Evolutionary conservation across 495 filamentous ascomycete species (phyloP).

Genomic region (Neurospora cerealis): DNA sequence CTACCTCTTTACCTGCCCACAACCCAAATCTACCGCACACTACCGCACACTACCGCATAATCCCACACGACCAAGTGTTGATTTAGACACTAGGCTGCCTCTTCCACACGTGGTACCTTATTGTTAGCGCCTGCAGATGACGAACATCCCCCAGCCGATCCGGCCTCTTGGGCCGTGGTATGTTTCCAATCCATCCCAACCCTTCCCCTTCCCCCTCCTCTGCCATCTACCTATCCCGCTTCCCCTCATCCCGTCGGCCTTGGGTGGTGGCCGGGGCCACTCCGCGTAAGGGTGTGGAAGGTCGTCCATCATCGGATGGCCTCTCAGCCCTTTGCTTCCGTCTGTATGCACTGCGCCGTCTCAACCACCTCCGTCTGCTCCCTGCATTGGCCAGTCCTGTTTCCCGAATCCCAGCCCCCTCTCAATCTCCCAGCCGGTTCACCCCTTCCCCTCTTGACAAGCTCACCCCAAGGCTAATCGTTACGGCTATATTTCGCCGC

Average conservation of each 20-base stretch:
- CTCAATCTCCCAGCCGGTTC: not conserved
- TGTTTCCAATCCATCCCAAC: not conserved
- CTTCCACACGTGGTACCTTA: not conserved
- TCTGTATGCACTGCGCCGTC: not conserved
- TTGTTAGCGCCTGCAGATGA: not conserved
- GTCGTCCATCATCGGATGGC: not conserved
- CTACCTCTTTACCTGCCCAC: not conserved
- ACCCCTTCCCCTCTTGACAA: not conserved
- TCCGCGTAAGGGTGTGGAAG: not conserved
- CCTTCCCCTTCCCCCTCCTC: not conserved
- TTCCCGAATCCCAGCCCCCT: not conserved
- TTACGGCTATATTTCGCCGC: not conserved
- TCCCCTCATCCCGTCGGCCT: not conserved
- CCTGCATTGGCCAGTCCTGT: not conserved
- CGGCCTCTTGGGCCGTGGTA: constrained; percentile 14
- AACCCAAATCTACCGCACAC: not conserved
- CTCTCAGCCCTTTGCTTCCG: not conserved
- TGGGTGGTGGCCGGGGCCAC: not conserved
- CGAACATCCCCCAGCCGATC: not conserved
- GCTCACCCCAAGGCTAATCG: not conserved
- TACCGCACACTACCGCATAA: not conserved
- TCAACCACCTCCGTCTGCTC: not conserved
- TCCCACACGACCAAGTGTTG: not conserved
- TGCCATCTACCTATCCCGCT: not conserved
- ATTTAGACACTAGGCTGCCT: not conserved